Base-by-base conservation (phyloP, 192 early-diverging fungal species). In the Dissophora ornata region DNA sequence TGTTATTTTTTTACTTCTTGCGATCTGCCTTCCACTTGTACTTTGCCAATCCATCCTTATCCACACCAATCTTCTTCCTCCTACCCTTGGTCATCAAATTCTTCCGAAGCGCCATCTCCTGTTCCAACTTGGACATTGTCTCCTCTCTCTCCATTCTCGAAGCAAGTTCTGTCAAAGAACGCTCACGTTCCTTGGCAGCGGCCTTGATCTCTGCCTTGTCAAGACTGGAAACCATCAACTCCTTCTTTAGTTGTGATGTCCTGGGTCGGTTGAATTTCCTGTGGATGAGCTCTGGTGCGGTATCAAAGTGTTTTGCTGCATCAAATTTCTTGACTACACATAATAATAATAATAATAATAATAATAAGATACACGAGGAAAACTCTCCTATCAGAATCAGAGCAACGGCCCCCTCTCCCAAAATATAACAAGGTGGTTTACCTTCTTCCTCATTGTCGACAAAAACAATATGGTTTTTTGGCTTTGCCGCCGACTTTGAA, bases 1-100 rank as follows among this genome's bases (percentile, higher is more conserved):
- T n/a, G n/a, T n/a, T n/a, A n/a, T n/a, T n/a, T n/a, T 58, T 49
- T 26, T 93, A 97, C 75, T 90, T 93, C 77, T 95, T 95, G 52
- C 96, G 84, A 50, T 92, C 91, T 3, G 90, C 86, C 63, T 89
- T 92, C 97, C 97, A 99, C 81, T 97, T 98, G 85, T 96, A 97
- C 34, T 94, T 82, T 13, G 92, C 79, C 22, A 97, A 74, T 0
- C 97, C 97, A 62, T 89, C 68, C 54, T 73, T 80, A 69, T 98
- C 95, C 18, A 71, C 85, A 51, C 96, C 97, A 32, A 96, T 84
- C 83, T 94, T 95, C 69, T 82, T 86, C 73, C 84, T 89, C 32
- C 83, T 62, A 24, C 95, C 96, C 81, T 97, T 97, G 57, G 88
- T 88, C 88, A 88, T 91, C 38, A 98, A 71, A 29, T 89, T 84